Base-by-base conservation (phyloP, 148 eudicot species). In the Suaeda aralocaspica region DNA sequence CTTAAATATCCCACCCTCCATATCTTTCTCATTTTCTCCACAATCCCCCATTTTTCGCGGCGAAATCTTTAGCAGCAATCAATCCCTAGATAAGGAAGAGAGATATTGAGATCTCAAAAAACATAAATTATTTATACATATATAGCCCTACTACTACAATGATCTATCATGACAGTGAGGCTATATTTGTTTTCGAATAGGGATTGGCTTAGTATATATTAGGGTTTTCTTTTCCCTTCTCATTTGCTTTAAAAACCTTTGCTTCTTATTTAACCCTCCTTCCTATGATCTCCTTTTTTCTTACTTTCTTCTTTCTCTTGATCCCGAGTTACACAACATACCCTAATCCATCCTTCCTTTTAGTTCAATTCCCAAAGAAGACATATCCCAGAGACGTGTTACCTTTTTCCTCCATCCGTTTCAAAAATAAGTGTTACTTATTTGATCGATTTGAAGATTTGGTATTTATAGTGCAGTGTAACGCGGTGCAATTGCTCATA, bases 61-160 rank as follows among this genome's bases (percentile, higher is more conserved):
- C 64, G 33, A 76, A 78, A 65, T 69, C 86, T 87, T 83, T 78
- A 71, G 72, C 89, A 70, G 73, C 77, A 85, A 84, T 85, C 87
- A 67, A 87, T 84, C 75, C 76, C 64, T 50, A 66, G 78, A 77
- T 72, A 83, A 76, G 87, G 74, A 81, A 71, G 75, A 73, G 60
- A 74, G 72, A 74, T 66, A 63, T 21, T 42, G 45, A 57, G 18
- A 9, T 39, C 68, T 10, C 30, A 19, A 0, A 19, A 61, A 52
- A 42, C 7, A n/a, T 34, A 61, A 10, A 61, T 36, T 30, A 31
- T 33, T 30, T 9, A 59, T 33, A 59, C 9, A 30, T 18, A 33
- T 30, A 7, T n/a, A 9, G 14, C 59, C 18, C 34, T 22, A 6
- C 50, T 42, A 41, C 15, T 41, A 41, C 19, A 64, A 55, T 70